These are phyloP conservation scores for Silene conica DNA, from an alignment of 148 eudicot species.

Conservation along the genomic window DNA sequence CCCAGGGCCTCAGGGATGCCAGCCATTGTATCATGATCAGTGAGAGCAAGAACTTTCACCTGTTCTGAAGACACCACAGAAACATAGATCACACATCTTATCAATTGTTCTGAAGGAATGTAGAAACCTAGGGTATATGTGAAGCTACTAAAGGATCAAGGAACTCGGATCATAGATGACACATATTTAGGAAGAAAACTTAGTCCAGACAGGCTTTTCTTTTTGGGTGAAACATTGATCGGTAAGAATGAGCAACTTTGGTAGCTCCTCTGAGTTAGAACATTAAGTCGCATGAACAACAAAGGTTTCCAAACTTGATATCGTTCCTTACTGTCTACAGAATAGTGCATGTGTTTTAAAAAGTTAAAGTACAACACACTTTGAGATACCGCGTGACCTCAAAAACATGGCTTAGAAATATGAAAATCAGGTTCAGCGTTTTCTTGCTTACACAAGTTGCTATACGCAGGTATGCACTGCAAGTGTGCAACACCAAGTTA, in stretches of 20 bases:
- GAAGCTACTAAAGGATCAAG: not conserved
- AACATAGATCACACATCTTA: conserved; percentile 28
- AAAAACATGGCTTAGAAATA: no score
- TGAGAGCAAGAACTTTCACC: conserved; percentile 95
- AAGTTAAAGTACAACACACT: no score
- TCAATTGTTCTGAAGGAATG: conserved; percentile 3
- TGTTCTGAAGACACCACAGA: conserved; percentile 59
- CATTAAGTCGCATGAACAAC: no score
- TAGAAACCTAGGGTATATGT: not conserved
- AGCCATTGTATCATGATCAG: conserved; percentile 96
- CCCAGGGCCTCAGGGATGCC: conserved; percentile 87
- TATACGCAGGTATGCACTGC: no score
- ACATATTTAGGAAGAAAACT: not conserved
- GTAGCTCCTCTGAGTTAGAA: no score
- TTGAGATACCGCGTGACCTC: no score
- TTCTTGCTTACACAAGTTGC: no score
- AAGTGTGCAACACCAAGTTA: no score
- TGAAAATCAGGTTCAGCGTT: no score
- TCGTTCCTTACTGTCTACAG: not conserved
- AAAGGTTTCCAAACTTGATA: not conserved
- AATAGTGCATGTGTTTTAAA: not conserved
- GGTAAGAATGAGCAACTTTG: no score
- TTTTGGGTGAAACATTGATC: no score
- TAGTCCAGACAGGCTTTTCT: not conserved
- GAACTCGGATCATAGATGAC: not conserved